These are phyloP conservation scores for Saccharomycopsis phalli DNA, from an alignment of 1,139 yeast species.

Conservation along the genomic window DNA sequence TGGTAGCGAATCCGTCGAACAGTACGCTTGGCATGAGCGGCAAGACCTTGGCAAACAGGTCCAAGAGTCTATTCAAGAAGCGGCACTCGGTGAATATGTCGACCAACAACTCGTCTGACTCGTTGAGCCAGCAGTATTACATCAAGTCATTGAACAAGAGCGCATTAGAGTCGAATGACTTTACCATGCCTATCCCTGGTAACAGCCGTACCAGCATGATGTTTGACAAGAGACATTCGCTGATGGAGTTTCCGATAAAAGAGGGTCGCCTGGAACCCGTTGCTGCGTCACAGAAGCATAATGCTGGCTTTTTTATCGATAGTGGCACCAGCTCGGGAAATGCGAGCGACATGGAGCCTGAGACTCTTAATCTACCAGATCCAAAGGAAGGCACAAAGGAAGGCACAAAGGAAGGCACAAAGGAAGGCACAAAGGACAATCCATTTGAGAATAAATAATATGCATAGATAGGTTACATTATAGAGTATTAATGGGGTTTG, in stretches of 20 bases:
- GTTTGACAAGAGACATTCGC: conserved; percentile 9
- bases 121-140: conserved; percentile 10
- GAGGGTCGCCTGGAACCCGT: neutral
- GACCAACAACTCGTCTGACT: conserved; percentile 8
- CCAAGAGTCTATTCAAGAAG: conserved; percentile 9
- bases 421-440: no score
- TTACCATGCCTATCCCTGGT: conserved; percentile 20
- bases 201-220: conserved; percentile 14
- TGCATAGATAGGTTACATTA: no score
- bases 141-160: conserved; percentile 15
- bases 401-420: no score
- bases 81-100: neutral
- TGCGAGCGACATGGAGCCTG: conserved; percentile 3
- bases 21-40: neutral
- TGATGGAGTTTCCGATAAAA: neutral
- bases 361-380: no score
- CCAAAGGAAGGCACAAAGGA: no score
- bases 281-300: neutral
- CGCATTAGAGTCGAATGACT: conserved; percentile 16
- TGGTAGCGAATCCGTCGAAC: conserved; percentile 2
- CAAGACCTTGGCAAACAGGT: neutral
- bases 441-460: no score
- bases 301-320: neutral
- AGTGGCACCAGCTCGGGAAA: conserved; percentile 1
- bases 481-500: no score